A percentile compares a stretch with the other conserved stretches of the same genome.
Conservation (phyloP, 164 flowering plant genomes). For the Litsea cubeba region DNA sequence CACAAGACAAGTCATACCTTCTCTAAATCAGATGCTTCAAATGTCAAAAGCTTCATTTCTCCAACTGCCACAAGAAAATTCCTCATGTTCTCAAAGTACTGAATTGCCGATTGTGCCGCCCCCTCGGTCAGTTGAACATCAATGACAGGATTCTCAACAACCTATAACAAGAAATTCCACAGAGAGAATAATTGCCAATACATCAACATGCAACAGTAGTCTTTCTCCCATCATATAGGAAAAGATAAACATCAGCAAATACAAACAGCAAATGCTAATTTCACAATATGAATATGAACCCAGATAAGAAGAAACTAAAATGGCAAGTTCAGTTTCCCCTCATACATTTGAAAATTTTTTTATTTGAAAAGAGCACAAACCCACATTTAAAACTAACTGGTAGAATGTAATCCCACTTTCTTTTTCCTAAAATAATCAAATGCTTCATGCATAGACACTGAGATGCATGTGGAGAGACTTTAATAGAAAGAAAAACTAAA, state of each 20-base stretch:
- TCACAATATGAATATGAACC: background rate
- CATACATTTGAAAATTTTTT: background rate
- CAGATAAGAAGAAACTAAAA: background rate
- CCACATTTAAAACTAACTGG: background rate
- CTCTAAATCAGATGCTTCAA: slow-evolving; percentile 86
- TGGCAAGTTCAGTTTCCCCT: background rate
- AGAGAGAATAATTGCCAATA: background rate
- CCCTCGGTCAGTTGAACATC: slow-evolving; percentile 57
- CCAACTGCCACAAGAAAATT: slow-evolving; percentile 77
- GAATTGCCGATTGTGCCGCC: slow-evolving; percentile 83
- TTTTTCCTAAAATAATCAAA: background rate
- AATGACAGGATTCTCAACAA: slow-evolving; percentile 69
- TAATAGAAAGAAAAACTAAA: background rate
- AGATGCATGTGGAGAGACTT: background rate
- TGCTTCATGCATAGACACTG: background rate
- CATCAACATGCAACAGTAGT: background rate
- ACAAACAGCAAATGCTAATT: background rate
- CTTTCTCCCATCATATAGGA: background rate
- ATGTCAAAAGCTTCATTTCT: slow-evolving; percentile 70
- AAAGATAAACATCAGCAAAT: background rate
- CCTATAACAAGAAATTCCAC: slow-evolving; percentile 27
- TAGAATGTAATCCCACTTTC: background rate
- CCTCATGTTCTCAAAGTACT: slow-evolving; percentile 89
- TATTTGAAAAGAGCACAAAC: background rate
- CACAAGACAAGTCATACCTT: slow-evolving; percentile 36